Evolutionary conservation across 2,329 filamentous ascomycete species (phyloP), one percentile per base, ranked within the genome.

Genomic region (Cadophora gregata): DNA sequence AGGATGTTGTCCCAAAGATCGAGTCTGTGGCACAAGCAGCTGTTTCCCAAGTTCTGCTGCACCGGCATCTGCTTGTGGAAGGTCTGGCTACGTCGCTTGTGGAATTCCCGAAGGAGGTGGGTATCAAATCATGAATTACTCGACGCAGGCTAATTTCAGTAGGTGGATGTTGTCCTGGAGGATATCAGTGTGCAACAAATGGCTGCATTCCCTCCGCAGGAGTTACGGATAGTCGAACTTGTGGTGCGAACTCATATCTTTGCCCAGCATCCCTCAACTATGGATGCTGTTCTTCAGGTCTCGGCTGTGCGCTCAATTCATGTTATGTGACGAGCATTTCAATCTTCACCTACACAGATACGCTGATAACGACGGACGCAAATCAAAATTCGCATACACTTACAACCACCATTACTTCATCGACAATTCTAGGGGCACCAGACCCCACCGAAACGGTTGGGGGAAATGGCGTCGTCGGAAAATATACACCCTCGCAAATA

Each of bases 261-360:
- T 88, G 86, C 65, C 81, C 86, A 1, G 71, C 81, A 5, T 84
- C 82, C 0, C 70, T 84, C 4, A 82, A 81, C 61, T 84, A 81
- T 65, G 86, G 85, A 0, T 88, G 86, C 69, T 88, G 86, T 72
- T 76, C 75, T 2, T 80, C 75, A 56, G 82, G 82, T 4, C 80
- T 84, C 79, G 82, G 75, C 29, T 88, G 86, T 71, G 85, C 80
- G 2, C 62, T 74, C 1, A 76, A 73, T 21, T 75, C 73, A 16
- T 88, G 86, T 71, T 87, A 84, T 66, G 78, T 81, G 1, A 84
- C 82, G 0, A 77, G 76, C 0, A 80, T 83, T 1, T 73, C 78
- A 1, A 86, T 84, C 0, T 76, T 79, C n/a, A 82, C 80, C 1
- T 73, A 82, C 7, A 81, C 81, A 0, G 76, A 79, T 42, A 79